phyloP scores from a whole-genome alignment of 176 grass and related monocot species.

The Phyllostachys edulis region DNA sequence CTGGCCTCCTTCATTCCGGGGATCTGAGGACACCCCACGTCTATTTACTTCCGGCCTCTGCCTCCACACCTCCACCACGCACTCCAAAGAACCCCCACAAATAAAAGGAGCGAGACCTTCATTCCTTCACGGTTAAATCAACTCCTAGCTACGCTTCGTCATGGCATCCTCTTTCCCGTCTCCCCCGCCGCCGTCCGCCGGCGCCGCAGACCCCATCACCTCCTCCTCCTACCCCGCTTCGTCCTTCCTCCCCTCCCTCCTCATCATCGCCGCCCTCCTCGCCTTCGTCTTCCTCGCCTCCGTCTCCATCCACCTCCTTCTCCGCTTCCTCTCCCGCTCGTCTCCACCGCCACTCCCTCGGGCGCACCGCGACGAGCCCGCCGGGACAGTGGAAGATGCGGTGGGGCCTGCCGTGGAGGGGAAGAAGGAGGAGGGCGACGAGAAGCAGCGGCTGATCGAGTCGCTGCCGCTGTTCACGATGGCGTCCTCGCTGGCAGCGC shows the following conservation, averaged over 20 bases:
- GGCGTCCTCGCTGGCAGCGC: slow-evolving; percentile 54
- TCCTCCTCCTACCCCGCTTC: slow-evolving; percentile 7
- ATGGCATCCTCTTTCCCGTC: slow-evolving; percentile 43
- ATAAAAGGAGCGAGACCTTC: slow-evolving; percentile 33
- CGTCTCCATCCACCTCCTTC: slow-evolving; percentile 67
- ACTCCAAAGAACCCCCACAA: neutral
- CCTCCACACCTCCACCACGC: neutral
- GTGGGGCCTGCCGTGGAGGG: neutral
- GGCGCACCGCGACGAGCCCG: neutral
- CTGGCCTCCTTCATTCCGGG: neutral
- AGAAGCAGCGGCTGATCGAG: slow-evolving; percentile 64
- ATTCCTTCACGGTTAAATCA: slow-evolving; percentile 14
- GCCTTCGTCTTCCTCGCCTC: slow-evolving; percentile 63
- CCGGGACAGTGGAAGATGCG: neutral
- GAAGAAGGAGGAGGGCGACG: neutral
- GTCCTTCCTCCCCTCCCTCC: slow-evolving; percentile 48
- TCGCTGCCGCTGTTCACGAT: slow-evolving; percentile 87
- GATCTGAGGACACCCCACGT: too few relatives aligned
- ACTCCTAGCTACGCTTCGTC: neutral
- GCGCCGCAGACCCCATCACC: slow-evolving; percentile 4
- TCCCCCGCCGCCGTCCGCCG: slow-evolving; percentile 18
- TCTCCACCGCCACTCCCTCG: neutral
- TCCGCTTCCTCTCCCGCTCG: slow-evolving; percentile 54
- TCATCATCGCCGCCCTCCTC: slow-evolving; percentile 71
- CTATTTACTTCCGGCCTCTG: slow-evolving; percentile 26